Evolutionary conservation across 306 rosid species (phyloP).

Genomic region (Ammopiptanthus mongolicus): DNA sequence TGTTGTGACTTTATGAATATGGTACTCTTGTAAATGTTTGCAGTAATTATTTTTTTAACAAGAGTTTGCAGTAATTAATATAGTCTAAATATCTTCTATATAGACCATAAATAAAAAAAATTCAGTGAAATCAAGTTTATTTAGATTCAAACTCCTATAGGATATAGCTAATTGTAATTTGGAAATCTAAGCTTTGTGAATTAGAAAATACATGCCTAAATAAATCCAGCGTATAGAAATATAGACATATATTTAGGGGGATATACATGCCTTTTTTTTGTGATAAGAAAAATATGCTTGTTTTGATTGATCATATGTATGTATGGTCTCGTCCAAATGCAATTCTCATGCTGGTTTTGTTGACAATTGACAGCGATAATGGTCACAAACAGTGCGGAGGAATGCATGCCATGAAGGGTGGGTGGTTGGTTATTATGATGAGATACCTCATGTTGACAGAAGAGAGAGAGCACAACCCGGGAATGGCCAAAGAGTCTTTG

Average conservation of each 20-base stretch:
- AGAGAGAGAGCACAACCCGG: constrained; percentile 95
- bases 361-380: neutral
- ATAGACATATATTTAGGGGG: neutral
- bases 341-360: neutral
- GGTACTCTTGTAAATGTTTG: neutral
- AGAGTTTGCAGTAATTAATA: too few species aligned
- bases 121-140: neutral
- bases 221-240: neutral
- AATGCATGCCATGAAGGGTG: neutral
- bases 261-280: too few species aligned
- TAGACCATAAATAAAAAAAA: too few species aligned
- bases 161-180: neutral
- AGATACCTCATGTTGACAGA: constrained; percentile 70
- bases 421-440: constrained; percentile 10
- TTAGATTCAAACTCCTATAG: neutral
- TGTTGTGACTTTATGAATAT: neutral
- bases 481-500: constrained; percentile 43
- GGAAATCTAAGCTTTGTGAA: neutral
- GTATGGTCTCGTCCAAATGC: neutral
- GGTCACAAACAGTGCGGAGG: neutral
- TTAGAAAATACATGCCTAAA: neutral
- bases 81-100: too few species aligned
- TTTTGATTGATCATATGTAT: neutral
- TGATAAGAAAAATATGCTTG: too few species aligned
- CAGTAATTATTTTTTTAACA: too few species aligned